Conservation (phyloP, 2,329 filamentous ascomycete species). For the Onygenales sp. region DNA sequence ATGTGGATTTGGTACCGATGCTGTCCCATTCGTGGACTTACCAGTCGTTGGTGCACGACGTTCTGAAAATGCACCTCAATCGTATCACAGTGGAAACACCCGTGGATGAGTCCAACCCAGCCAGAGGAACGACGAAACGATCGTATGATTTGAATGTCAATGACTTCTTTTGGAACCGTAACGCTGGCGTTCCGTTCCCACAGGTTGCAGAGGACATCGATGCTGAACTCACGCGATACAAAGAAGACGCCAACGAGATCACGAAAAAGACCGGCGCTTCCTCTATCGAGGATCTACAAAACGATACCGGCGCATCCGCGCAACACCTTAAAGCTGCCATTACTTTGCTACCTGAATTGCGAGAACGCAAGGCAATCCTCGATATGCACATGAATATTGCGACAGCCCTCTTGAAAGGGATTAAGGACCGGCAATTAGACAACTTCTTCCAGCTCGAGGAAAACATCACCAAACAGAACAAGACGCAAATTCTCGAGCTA, state of each 20-base stretch:
- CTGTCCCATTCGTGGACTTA: constrained; percentile 94
- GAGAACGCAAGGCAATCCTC: constrained; percentile 82
- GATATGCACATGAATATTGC: constrained; percentile 99
- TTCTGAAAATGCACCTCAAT: constrained; percentile 74
- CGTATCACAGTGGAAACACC: constrained; percentile 86
- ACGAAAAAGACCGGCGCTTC: constrained; percentile 92
- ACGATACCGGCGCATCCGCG: constrained; percentile 78
- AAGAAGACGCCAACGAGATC: constrained; percentile 87
- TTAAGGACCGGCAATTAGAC: constrained; percentile 90
- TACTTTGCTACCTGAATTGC: constrained; percentile 79
- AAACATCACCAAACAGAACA: constrained; percentile 81
- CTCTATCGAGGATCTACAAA: constrained; percentile 84
- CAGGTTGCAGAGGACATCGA: constrained; percentile 96
- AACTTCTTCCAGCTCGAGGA: constrained; percentile 96
- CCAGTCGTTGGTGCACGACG: constrained; percentile 74
- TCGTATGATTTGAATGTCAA: constrained; percentile 80
- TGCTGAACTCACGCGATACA: constrained; percentile 84
- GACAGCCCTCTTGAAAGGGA: constrained; percentile 67
- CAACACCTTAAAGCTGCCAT: constrained; percentile 95
- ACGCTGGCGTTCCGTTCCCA: constrained; percentile 82
- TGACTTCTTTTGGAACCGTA: constrained; percentile 96
- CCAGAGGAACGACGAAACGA: constrained; percentile 71
- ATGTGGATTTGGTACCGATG: constrained; percentile 94
- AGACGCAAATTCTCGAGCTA: constrained; percentile 77
- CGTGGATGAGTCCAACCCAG: constrained; percentile 64